Conservation (phyloP, 768 basidiomycete genomes). For the Lentinula edodes region DNA sequence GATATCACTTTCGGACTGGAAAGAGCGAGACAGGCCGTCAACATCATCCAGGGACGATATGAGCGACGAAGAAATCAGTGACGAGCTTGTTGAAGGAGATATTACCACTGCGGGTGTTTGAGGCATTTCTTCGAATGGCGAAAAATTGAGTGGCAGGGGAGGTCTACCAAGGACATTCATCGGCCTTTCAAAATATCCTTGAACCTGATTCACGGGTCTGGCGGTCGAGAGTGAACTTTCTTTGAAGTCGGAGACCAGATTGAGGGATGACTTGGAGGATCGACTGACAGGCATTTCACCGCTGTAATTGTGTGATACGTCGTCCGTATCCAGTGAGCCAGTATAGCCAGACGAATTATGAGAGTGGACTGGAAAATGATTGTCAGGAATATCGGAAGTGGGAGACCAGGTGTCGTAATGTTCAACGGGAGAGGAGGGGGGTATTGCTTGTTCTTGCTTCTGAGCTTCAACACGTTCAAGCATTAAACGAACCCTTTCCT, state of each 20-base stretch:
- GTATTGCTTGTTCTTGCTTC: slow-evolving; percentile 22
- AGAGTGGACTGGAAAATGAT: background rate
- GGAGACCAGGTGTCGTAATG: slow-evolving; percentile 7
- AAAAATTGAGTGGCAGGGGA: slow-evolving; percentile 32
- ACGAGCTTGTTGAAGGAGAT: slow-evolving; percentile 37
- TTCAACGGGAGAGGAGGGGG: background rate
- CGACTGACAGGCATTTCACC: background rate
- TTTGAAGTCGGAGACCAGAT: slow-evolving; percentile 20
- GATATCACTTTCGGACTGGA: slow-evolving; percentile 49
- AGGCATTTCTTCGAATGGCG: slow-evolving; percentile 47
- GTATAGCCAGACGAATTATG: background rate
- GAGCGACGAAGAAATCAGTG: slow-evolving; percentile 51
- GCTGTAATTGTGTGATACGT: slow-evolving; percentile 17
- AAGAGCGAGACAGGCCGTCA: slow-evolving; percentile 33
- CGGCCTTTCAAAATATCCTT: slow-evolving; percentile 16
- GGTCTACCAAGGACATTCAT: slow-evolving; percentile 29
- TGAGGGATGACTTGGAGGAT: slow-evolving; percentile 25
- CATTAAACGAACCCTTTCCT: slow-evolving; percentile 50
- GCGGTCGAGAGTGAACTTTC: slow-evolving; percentile 5
- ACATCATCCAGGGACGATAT: slow-evolving; percentile 49
- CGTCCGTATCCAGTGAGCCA: background rate
- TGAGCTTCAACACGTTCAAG: slow-evolving; percentile 53
- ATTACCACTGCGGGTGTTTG: slow-evolving; percentile 20
- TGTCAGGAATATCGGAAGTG: background rate
- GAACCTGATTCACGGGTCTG: slow-evolving; percentile 22